These are phyloP conservation scores for Trichosporon faecale DNA, from an alignment of 1,284 basidiomycete genomes.

Conservation along the genomic window DNA sequence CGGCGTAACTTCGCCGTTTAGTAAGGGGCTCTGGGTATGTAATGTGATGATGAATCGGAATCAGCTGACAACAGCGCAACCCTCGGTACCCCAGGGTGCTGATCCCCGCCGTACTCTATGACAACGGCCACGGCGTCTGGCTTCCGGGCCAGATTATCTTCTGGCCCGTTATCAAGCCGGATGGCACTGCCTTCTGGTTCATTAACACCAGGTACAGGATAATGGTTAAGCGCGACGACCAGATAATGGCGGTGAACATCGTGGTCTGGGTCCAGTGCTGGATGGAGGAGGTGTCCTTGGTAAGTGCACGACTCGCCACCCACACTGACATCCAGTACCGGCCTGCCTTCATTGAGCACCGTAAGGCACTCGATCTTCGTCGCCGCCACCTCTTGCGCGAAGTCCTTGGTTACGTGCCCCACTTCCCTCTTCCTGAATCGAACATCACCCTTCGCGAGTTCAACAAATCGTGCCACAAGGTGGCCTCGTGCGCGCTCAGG, in stretches of 20 bases:
- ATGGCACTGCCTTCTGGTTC: not conserved
- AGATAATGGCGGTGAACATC: not conserved
- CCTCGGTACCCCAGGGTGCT: not conserved
- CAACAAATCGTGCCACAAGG: not conserved
- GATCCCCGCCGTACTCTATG: not conserved
- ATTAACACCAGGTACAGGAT: not conserved
- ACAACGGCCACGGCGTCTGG: not conserved
- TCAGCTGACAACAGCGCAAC: not conserved
- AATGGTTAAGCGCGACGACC: not conserved
- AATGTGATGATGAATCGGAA: not conserved
- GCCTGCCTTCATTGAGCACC: not conserved
- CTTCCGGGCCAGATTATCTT: not conserved
- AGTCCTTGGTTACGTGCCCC: not conserved
- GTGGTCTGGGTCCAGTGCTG: not conserved
- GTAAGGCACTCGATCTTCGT: not conserved
- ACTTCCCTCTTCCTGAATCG: not conserved
- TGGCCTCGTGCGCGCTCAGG: not conserved
- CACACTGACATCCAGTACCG: not conserved
- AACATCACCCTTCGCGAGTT: not conserved
- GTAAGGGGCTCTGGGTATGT: not conserved
- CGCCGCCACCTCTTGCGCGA: not conserved
- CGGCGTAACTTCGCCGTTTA: not conserved
- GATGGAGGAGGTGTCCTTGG: not conserved
- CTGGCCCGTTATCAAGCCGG: not conserved
- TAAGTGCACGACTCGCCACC: not conserved